Conservation (phyloP, 495 filamentous ascomycete species). For the Tuber magnatum region DNA sequence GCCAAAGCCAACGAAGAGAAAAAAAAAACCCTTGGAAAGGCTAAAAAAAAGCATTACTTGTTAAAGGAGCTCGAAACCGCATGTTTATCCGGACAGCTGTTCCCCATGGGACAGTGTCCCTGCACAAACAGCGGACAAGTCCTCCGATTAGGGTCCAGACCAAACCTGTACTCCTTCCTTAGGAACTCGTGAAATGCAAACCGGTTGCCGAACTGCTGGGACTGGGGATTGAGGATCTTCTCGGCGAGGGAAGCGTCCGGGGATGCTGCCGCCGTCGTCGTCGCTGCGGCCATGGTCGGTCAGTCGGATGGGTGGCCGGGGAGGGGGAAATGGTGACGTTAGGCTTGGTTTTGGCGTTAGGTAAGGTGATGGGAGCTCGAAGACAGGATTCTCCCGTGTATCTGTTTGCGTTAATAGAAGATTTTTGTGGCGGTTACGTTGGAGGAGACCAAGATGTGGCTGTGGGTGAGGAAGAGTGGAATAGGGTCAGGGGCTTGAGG, state of each 20-base stretch:
- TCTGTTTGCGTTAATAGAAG: neutral
- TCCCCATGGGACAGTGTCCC: constrained; percentile 40
- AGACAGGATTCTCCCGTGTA: neutral
- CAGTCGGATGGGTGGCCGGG: neutral
- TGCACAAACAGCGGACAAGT: constrained; percentile 41
- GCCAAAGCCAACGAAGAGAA: neutral
- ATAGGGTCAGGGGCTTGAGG: constrained; percentile 6
- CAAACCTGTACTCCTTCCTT: constrained; percentile 41
- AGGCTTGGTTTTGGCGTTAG: neutral
- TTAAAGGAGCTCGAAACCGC: constrained; percentile 35
- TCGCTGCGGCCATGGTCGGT: constrained; percentile 14
- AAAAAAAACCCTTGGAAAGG: neutral
- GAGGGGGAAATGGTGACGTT: neutral
- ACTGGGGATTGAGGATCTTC: constrained; percentile 31
- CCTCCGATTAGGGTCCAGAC: constrained; percentile 39
- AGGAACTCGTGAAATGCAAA: constrained; percentile 41
- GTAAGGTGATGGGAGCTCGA: neutral
- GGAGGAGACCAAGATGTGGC: constrained; percentile 5
- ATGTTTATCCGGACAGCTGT: constrained; percentile 40
- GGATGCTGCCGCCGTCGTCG: constrained; percentile 10
- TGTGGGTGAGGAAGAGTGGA: constrained; percentile 6
- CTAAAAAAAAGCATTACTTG: constrained; percentile 26
- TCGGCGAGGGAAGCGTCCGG: constrained; percentile 19
- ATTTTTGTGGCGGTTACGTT: neutral
- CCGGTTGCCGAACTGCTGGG: constrained; percentile 27